A percentile compares a stretch with the other conserved stretches of the same genome.
phyloP scores from a whole-genome alignment of 1,139 yeast species.

The Diutina catenulata region DNA sequence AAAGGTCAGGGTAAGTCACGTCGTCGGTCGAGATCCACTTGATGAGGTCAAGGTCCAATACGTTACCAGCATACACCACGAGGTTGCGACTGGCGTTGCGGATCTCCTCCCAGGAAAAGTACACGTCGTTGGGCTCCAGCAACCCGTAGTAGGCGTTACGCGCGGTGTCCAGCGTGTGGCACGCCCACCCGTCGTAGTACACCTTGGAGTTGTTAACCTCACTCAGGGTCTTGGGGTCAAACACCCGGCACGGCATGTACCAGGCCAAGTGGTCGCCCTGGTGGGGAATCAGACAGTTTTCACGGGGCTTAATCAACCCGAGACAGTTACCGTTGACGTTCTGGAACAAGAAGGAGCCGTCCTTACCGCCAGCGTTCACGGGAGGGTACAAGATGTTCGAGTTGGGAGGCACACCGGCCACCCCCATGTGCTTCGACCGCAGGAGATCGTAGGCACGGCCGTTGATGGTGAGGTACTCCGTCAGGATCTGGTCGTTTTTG shows the following conservation, averaged over 20 bases:
- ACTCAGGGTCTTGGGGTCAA: conserved; percentile 60
- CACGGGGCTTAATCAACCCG: conserved; percentile 65
- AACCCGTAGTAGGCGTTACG: conserved; percentile 57
- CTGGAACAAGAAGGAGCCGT: conserved; percentile 83
- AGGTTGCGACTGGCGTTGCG: conserved; percentile 59
- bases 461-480: conserved; percentile 61
- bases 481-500: conserved; percentile 46
- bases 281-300: conserved; percentile 60
- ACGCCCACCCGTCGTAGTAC: conserved; percentile 77
- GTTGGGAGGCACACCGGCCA: conserved; percentile 60
- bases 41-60: conserved; percentile 66
- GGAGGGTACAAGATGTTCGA: conserved; percentile 76
- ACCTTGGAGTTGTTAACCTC: conserved; percentile 47
- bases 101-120: conserved; percentile 84
- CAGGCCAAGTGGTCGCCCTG: conserved; percentile 65
- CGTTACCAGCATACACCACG: conserved; percentile 81
- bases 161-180: conserved; percentile 69
- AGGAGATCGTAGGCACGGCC: conserved; percentile 73
- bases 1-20: conserved; percentile 59
- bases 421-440: conserved; percentile 64
- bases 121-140: conserved; percentile 61
- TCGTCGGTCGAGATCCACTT: conserved; percentile 64
- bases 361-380: conserved; percentile 77
- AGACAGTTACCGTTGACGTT: conserved; percentile 93
- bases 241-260: conserved; percentile 88